Evolutionary conservation across 2,329 filamentous ascomycete genomes (phyloP), one percentile per base, ranked within the genome.

Genomic region (Talaromyces rugulosus): DNA sequence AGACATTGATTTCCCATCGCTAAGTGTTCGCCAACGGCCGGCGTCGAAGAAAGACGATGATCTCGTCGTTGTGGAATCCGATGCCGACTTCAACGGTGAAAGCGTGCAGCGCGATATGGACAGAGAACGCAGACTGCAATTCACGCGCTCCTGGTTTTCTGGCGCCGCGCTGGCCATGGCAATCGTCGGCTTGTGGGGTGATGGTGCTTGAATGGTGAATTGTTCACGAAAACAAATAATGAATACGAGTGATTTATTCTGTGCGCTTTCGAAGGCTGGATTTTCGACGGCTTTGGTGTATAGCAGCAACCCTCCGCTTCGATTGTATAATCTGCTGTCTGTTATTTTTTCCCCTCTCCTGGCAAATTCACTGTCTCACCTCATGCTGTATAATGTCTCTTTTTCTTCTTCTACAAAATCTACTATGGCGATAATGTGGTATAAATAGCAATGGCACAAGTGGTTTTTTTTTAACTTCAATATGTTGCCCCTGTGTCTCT

Each of bases 171-270:
- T 81, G 61, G 74, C 75, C 2, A 79, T 81, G 74, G 77, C 75
- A 23, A 76, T 82, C 59, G 76, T 82, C 47, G 80, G 80, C 7
- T 74, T 81, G 31, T 82, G 80, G 80, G 80, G 80, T 1, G 80
- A 82, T 66, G 71, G 74, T 33, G 70, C 68, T 60, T 71, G 67
- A 72, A 54, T 54, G 18, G n/a, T 61, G 18, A 27, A 4, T 33
- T 23, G 31, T 8, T 42, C 12, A 23, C 16, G 14, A 31, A 14
- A 31, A n/a, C 28, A 53, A 30, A 31, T 53, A 53, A 30, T 53
- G 50, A 53, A n/a, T 5, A 53, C 5, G 50, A 53, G n/a, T 51
- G 56, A 23, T 58, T 33, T 30, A 50, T 8, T 50, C 6, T 30
- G 50, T 47, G 47, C 27, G 14, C 28, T 53, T 53, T 31, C 27